Conservation (phyloP, 768 basidiomycete species). For the Wakefieldia striispora region DNA sequence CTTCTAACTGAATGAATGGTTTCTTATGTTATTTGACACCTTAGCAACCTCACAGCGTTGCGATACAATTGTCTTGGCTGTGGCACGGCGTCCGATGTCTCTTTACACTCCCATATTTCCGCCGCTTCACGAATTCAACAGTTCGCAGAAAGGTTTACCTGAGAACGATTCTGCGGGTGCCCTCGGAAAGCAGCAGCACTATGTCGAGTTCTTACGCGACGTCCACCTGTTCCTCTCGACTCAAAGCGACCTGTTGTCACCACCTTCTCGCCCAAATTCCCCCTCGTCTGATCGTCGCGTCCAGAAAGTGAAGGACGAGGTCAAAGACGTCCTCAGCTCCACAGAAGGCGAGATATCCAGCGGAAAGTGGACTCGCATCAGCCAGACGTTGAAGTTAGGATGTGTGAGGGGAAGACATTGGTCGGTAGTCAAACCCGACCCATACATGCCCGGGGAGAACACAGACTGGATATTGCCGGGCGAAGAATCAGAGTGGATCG, state of each 20-base stretch:
- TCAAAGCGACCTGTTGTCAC: constrained; percentile 31
- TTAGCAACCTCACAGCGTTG: neutral
- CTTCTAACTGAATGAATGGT: neutral
- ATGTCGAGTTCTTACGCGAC: constrained; percentile 30
- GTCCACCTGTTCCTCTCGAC: constrained; percentile 33
- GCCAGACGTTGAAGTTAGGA: constrained; percentile 39
- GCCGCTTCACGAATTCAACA: constrained; percentile 11
- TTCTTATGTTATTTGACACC: neutral
- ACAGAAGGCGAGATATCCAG: constrained; percentile 40
- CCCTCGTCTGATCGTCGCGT: constrained; percentile 28
- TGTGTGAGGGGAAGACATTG: constrained; percentile 37
- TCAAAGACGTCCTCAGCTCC: constrained; percentile 34
- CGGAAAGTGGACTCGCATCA: constrained; percentile 47
- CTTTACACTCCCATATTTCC: constrained; percentile 36
- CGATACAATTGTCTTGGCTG: neutral
- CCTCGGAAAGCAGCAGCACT: constrained; percentile 13
- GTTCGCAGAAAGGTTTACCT: constrained; percentile 6
- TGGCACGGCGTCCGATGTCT: constrained; percentile 23
- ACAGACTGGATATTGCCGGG: constrained; percentile 39
- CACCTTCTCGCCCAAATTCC: constrained; percentile 35
- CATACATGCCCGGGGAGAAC: constrained; percentile 20
- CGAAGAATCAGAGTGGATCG: constrained; percentile 49
- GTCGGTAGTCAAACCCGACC: constrained; percentile 24
- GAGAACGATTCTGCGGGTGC: neutral
- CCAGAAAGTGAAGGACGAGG: constrained; percentile 32